Evolutionary conservation across 2,329 filamentous ascomycete genomes (phyloP), one percentile per base, ranked within the genome.

Genomic region (Sclerotinia sclerotiorum): DNA sequence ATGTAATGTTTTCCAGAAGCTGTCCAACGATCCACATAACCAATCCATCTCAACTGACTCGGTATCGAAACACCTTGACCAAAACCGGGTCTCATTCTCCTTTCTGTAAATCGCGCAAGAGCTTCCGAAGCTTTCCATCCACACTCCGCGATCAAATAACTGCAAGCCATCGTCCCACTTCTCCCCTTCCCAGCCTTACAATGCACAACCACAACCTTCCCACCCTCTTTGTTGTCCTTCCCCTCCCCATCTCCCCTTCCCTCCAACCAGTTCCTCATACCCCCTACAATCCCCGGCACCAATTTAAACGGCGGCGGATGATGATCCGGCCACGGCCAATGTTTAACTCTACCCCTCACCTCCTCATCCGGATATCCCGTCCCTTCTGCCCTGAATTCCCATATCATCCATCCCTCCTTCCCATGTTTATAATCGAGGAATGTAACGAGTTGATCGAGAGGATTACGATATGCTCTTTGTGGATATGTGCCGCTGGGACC

Each of bases 141-240:
- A 76, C 95, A 91, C 77, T 98, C 92, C 10, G 91, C 89, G 74
- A 99, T 95, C 69, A 99, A 82, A 78, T 97, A 98, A 74, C 90
- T 92, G 79, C 92, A 97, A 42, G 90, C 89, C 74, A 93, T 88
- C 0, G 93, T 97, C 5, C 95, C 95, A 72, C 92, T 97, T 63
- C 95, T 85, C 1, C 95, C 95, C 79, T 99, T 99, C 3, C 95
- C 95, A 1, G 95, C 95, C 78, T 98, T 98, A 82, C 95, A 98
- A 79, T 99, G 95, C 10, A 98, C 93, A 8, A 98, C 94, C 0
- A 90, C 90, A 0, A 98, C 92, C 46, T 93, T 84, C 49, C 76
- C 68, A 5, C 75, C 73, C 17, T 66, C 70, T 49, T 74, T 69
- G n/a, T 78, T 65, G 19, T 73, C 74, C 58, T 78, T 75, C 19